A percentile compares a stretch with the other conserved stretches of the same genome.
These are phyloP conservation scores for Penicillium sp. DNA, from an alignment of 2,329 filamentous ascomycete species.

Conservation along the genomic window DNA sequence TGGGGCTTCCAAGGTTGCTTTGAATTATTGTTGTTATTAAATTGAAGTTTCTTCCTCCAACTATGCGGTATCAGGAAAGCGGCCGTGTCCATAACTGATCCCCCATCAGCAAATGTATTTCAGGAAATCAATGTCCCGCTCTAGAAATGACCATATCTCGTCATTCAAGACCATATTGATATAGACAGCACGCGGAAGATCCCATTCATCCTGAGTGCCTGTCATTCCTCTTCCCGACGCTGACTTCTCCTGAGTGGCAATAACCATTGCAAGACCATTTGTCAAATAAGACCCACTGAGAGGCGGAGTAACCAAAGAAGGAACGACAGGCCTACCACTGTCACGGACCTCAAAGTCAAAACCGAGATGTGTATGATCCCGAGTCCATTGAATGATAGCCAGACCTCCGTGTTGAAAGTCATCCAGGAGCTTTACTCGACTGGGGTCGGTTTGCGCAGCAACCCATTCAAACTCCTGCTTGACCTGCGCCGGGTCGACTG, in stretches of 20 bases:
- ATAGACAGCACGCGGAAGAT: neutral
- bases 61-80: too few species aligned
- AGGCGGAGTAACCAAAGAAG: neutral
- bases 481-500: neutral
- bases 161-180: neutral
- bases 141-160: neutral
- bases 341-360: neutral
- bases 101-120: neutral
- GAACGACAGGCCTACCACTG: neutral
- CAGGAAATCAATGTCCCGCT: neutral
- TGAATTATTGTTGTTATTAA: too few species aligned
- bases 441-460: constrained; percentile 1
- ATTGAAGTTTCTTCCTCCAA: too few species aligned
- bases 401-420: neutral
- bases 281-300: neutral
- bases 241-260: constrained; percentile 1
- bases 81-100: too few species aligned
- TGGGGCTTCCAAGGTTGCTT: too few species aligned
- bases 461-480: constrained; percentile 1
- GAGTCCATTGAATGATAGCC: neutral
- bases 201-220: neutral
- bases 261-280: neutral
- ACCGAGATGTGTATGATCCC: neutral
- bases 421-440: neutral
- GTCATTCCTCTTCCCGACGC: neutral